Conservation (phyloP, 768 basidiomycete species). For the Dioszegia hungarica region DNA sequence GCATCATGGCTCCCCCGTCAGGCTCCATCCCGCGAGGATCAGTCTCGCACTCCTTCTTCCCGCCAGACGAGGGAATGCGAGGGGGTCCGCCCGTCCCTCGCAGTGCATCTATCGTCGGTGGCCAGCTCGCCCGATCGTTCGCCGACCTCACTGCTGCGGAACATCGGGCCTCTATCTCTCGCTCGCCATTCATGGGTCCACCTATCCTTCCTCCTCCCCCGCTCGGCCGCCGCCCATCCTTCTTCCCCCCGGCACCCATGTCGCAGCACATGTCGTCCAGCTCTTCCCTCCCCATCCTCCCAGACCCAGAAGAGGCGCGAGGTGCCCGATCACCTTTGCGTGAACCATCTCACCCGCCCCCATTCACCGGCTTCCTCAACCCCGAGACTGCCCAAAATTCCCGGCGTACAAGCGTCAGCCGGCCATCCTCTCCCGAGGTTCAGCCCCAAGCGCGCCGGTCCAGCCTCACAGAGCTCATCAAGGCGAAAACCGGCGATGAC, state of each 20-base stretch:
- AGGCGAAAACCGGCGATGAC: slow-evolving; percentile 28
- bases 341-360: background rate
- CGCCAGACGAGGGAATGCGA: background rate
- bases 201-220: slow-evolving; percentile 7
- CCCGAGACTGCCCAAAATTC: background rate
- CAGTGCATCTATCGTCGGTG: slow-evolving; percentile 33
- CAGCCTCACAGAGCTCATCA: slow-evolving; percentile 33
- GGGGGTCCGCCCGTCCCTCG: slow-evolving; percentile 14
- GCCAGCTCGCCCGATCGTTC: slow-evolving; percentile 34
- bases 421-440: slow-evolving; percentile 24
- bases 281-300: background rate
- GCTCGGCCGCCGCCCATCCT: background rate
- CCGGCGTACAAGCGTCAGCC: slow-evolving; percentile 14
- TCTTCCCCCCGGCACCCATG: slow-evolving; percentile 5
- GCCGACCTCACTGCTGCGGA: slow-evolving; percentile 22
- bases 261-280: background rate
- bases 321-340: background rate
- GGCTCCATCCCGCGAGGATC: slow-evolving; percentile 1
- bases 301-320: background rate
- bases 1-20: slow-evolving; percentile 6
- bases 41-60: background rate
- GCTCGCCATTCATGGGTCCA: slow-evolving; percentile 17
- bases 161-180: background rate
- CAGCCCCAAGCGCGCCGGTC: slow-evolving; percentile 11
- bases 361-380: background rate